Evolutionary conservation across 768 basidiomycete species (phyloP).

Genomic region (Leccinum ochraceum): DNA sequence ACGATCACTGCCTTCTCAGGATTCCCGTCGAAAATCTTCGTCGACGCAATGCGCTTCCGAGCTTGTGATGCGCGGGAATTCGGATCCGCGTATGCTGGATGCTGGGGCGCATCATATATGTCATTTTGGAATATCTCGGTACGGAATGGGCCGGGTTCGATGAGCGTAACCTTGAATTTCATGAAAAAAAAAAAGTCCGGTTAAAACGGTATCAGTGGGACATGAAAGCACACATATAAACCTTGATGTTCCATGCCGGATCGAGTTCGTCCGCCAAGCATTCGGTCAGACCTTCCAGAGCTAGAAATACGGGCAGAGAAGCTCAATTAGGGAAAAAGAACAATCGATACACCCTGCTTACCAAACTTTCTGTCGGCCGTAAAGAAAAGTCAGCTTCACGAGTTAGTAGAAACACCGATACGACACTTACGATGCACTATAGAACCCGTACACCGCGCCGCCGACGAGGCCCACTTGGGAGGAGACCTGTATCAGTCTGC

Average conservation of each 20-base stretch:
- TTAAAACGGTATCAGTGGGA: neutral
- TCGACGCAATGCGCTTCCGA: neutral
- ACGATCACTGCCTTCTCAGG: conserved; percentile 12
- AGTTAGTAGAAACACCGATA: neutral
- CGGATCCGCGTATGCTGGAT: conserved; percentile 23
- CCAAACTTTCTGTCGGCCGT: conserved; percentile 19
- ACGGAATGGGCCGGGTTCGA: conserved; percentile 20
- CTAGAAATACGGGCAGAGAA: conserved; percentile 1
- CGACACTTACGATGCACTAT: conserved; percentile 29
- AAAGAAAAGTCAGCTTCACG: neutral
- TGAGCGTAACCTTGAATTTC: conserved; percentile 16
- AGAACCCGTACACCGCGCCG: conserved; percentile 11
- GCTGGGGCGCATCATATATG: conserved; percentile 4
- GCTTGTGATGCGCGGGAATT: neutral
- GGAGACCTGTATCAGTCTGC: conserved; percentile 40
- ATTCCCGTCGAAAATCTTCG: conserved; percentile 13
- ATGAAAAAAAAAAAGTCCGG: neutral
- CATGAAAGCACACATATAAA: neutral
- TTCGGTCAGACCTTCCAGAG: conserved; percentile 22
- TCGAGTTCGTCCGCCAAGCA: conserved; percentile 15
- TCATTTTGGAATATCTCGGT: conserved; percentile 11
- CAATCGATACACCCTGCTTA: neutral
- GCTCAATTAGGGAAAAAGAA: neutral
- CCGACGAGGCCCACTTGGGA: conserved; percentile 35
- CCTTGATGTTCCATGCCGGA: conserved; percentile 23